Conservation (phyloP, 176 grass and related monocot species). For the barley (Hordeum vulgare) region MorexV3_pseudomolecules_assembly NC_058518.1:454902873-454903372, state of each 20-base stretch:
- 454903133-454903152: slow-evolving; percentile 97
- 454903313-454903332: not conserved
- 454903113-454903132: slow-evolving; percentile 96
- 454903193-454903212: slow-evolving; percentile 96
- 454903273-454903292: slow-evolving; percentile 97
- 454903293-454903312: slow-evolving; percentile 28
- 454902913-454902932: slow-evolving; percentile 98
- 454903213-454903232: slow-evolving; percentile 99
- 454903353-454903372: slow-evolving; percentile 75
- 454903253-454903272: slow-evolving; percentile 99
- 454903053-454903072: not conserved
- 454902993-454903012: slow-evolving; percentile 41
- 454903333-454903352: not conserved
- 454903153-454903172: slow-evolving; percentile 98
- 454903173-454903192: slow-evolving; percentile 99
- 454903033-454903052: not conserved
- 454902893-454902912: slow-evolving; percentile 99
- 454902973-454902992: slow-evolving; percentile 90
- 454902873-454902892: slow-evolving; percentile 90
- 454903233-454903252: slow-evolving; percentile 91
- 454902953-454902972: slow-evolving; percentile 98
- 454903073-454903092: slow-evolving; percentile 79
- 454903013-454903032: slow-evolving; percentile 18
- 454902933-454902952: slow-evolving; percentile 94
- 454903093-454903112: slow-evolving; percentile 98